Percentiles rank a stretch among this genome's conserved stretches.
These are phyloP conservation scores for Pisolithus thermaeus DNA, from an alignment of 1,284 basidiomycete genomes.

Conservation along the genomic window DNA sequence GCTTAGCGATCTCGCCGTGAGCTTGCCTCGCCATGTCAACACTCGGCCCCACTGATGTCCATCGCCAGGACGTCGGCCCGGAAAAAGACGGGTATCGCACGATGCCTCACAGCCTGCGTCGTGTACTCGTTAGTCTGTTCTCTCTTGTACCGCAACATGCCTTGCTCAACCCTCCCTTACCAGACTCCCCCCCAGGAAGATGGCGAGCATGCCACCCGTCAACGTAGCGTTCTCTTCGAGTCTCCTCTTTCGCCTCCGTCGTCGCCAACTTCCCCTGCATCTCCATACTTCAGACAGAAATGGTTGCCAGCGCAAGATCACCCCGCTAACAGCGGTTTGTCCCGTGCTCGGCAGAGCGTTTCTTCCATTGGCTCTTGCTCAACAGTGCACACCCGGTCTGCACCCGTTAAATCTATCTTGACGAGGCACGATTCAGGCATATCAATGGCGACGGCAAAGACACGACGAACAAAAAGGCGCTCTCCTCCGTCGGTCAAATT, in stretches of 20 bases:
- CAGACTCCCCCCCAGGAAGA: slow-evolving; percentile 20
- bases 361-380: slow-evolving; percentile 29
- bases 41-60: slow-evolving; percentile 16
- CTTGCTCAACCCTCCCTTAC: not conserved
- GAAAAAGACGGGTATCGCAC: slow-evolving; percentile 24
- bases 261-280: slow-evolving; percentile 15
- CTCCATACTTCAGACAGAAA: not conserved
- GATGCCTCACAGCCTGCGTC: slow-evolving; percentile 27
- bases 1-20: slow-evolving; percentile 26
- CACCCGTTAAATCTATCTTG: slow-evolving; percentile 27
- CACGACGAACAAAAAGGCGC: slow-evolving; percentile 26
- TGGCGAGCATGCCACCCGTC: slow-evolving; percentile 12
- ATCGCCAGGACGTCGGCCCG: slow-evolving; percentile 23
- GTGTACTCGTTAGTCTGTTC: slow-evolving; percentile 22
- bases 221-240: slow-evolving; percentile 28
- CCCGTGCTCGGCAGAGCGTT: slow-evolving; percentile 26
- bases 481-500: slow-evolving; percentile 40
- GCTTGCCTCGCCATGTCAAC: slow-evolving; percentile 18
- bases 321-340: slow-evolving; percentile 7
- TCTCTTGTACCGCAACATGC: slow-evolving; percentile 6
- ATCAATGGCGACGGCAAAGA: slow-evolving; percentile 26
- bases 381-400: slow-evolving; percentile 20
- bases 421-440: slow-evolving; percentile 30
- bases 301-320: slow-evolving; percentile 16
- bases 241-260: slow-evolving; percentile 8